Conservation (phyloP, 176 grass and related monocot genomes). For the Carex cristatella region DNA sequence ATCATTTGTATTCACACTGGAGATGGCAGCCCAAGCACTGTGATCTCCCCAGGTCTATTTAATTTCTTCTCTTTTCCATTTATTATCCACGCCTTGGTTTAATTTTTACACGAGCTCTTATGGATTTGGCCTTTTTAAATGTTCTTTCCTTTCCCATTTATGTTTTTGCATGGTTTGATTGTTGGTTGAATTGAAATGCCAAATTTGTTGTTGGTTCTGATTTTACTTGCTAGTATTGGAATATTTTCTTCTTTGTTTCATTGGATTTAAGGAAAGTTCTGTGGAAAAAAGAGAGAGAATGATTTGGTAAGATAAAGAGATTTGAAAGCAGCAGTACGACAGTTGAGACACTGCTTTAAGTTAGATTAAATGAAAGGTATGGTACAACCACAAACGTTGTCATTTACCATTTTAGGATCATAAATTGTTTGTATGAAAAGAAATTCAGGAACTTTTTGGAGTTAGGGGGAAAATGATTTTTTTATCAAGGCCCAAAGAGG, state of each 20-base stretch:
- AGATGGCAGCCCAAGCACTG: constrained; percentile 73
- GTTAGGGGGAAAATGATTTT: not conserved
- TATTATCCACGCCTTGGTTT: not conserved
- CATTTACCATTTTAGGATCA: not conserved
- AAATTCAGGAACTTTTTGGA: not conserved
- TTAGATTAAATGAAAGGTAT: constrained; percentile 4
- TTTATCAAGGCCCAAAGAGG: not conserved
- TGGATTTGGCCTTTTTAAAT: not conserved
- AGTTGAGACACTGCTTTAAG: not conserved
- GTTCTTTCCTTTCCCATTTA: not conserved
- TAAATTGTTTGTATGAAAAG: not conserved
- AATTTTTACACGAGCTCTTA: not conserved
- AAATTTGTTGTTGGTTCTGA: not conserved
- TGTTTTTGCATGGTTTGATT: not conserved
- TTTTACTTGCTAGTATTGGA: not conserved
- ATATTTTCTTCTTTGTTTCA: not conserved
- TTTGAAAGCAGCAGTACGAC: not conserved
- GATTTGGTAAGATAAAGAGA: not conserved
- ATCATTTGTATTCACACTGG: constrained; percentile 68
- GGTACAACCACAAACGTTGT: not conserved
- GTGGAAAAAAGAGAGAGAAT: no score
- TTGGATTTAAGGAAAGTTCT: no score
- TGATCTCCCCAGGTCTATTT: constrained; percentile 57
- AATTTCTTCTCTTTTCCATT: not conserved
- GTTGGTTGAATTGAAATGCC: not conserved